Base-by-base conservation (phyloP, 2,329 filamentous ascomycete genomes). In the Fonsecaea erecta region DNA sequence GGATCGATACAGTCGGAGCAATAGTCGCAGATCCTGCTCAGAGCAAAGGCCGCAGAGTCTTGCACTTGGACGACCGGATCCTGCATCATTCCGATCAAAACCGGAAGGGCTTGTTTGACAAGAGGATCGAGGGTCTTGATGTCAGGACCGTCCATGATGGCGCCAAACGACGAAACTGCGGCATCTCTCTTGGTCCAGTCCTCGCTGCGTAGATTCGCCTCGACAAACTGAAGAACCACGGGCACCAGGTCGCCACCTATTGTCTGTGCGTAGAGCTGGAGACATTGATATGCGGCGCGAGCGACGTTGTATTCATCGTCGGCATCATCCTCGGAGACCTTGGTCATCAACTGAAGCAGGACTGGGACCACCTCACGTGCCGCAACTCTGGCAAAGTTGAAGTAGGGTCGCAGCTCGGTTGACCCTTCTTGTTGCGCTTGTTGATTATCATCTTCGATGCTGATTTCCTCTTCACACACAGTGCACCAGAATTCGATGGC, bases 401-500 rank as follows among this genome's bases (percentile, higher is more conserved):
- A 97, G 81, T 95, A 96, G 14, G 92, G 91, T 64, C 95, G 89
- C 80, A 94, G 87, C 79, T 96, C 91, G 63, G 92, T 89, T 18
- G 90, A 87, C 74, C 87, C 92, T 74, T 96, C 92, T 43, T 84
- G 82, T 71, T 85, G 82, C 58, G 86, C 83, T 79, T 91, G 88
- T 70, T 88, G 85, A 78, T 99, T 99, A 79, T 99, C 95, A 75
- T 99, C 95, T 76, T 99, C 95, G 74, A 99, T 98, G 70, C 90
- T 90, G 73, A 97, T 94, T 79, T 99, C 95, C 81, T 99, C 95
- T 78, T 99, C 95, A 79, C 95, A 99, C 55, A 99, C 95, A n/a
- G 95, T 97, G 83, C 94, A 98, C 95, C 95, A 99, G 82, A 99
- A 99, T 78, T 99, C 95, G 71, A 99, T 93, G 40, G 95, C 95